Conservation (phyloP, 176 grass and related monocot genomes). For the Chloris gayana region DNA sequence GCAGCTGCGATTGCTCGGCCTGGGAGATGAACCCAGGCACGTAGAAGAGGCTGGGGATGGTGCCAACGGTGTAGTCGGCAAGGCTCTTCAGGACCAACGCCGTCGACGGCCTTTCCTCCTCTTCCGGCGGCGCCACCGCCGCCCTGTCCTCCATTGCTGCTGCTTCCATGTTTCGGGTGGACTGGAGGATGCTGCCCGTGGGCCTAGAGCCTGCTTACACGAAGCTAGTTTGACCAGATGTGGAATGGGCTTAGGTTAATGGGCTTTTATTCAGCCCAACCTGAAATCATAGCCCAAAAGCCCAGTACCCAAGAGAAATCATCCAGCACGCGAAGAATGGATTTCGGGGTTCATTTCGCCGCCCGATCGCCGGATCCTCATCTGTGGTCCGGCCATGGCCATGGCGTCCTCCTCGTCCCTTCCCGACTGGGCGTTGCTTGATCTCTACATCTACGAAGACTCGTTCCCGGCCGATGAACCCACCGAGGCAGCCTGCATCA, state of each 20-base stretch:
- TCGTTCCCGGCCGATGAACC: too few relatives aligned
- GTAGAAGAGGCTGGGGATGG: constrained; percentile 63
- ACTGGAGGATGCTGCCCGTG: not conserved
- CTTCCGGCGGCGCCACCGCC: not conserved
- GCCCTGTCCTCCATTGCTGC: constrained; percentile 27
- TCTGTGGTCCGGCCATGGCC: too few relatives aligned
- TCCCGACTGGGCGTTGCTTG: too few relatives aligned
- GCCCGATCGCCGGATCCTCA: too few relatives aligned
- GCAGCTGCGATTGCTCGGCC: constrained; percentile 69
- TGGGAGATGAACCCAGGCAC: constrained; percentile 75
- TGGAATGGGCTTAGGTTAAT: not conserved
- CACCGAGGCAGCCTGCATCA: too few relatives aligned
- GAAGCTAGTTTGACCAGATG: not conserved
- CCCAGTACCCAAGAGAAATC: too few relatives aligned
- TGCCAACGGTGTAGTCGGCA: constrained; percentile 41
- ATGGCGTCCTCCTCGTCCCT: too few relatives aligned
- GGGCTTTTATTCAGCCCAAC: not conserved
- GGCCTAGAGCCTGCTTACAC: not conserved
- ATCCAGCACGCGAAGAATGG: too few relatives aligned
- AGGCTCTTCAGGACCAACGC: constrained; percentile 22
- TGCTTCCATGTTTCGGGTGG: not conserved
- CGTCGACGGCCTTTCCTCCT: not conserved
- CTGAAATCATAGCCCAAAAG: not conserved
- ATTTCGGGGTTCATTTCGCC: too few relatives aligned
- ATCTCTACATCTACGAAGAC: too few relatives aligned